Conservation (phyloP, 805 yeast genomes). For the Teunomyces pallodes region DNA sequence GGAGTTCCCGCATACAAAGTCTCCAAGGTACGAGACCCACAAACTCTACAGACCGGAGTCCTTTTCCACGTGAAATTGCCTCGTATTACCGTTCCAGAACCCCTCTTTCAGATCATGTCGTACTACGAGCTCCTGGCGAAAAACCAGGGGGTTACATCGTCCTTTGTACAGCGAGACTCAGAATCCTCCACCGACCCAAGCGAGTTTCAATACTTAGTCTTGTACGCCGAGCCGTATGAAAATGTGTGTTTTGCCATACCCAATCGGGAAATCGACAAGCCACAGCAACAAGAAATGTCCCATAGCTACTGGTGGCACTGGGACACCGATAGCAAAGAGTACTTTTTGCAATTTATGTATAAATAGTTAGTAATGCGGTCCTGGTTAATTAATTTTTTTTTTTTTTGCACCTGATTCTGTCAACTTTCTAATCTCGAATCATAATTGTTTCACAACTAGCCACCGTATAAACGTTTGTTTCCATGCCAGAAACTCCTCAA, state of each 20-base stretch:
- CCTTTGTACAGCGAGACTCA: constrained; percentile 19
- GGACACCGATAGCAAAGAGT: constrained; percentile 68
- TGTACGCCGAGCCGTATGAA: constrained; percentile 90
- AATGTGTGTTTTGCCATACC: constrained; percentile 77
- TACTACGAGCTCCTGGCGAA: constrained; percentile 56
- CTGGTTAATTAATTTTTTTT: not conserved
- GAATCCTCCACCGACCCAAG: constrained; percentile 21
- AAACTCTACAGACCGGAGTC: constrained; percentile 59
- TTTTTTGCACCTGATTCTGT: too few species aligned
- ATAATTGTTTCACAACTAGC: too few species aligned
- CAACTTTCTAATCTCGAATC: too few species aligned
- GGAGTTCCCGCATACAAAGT: constrained; percentile 74
- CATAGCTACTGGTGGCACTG: constrained; percentile 62
- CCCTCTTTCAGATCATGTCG: constrained; percentile 74
- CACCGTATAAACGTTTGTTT: not conserved
- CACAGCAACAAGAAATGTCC: constrained; percentile 23
- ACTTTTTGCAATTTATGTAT: constrained; percentile 69
- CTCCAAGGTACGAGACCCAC: constrained; percentile 64
- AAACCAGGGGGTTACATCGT: constrained; percentile 38
- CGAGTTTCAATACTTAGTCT: constrained; percentile 65
- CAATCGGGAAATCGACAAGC: constrained; percentile 46
- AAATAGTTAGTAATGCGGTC: constrained; percentile 4
- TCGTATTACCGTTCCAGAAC: constrained; percentile 44
- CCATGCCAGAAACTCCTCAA: constrained; percentile 7
- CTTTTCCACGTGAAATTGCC: constrained; percentile 59